Percentiles rank a stretch among this genome's conserved stretches.
phyloP scores from a whole-genome alignment of 1,284 basidiomycete genomes.

The Earliella scabrosa region DNA sequence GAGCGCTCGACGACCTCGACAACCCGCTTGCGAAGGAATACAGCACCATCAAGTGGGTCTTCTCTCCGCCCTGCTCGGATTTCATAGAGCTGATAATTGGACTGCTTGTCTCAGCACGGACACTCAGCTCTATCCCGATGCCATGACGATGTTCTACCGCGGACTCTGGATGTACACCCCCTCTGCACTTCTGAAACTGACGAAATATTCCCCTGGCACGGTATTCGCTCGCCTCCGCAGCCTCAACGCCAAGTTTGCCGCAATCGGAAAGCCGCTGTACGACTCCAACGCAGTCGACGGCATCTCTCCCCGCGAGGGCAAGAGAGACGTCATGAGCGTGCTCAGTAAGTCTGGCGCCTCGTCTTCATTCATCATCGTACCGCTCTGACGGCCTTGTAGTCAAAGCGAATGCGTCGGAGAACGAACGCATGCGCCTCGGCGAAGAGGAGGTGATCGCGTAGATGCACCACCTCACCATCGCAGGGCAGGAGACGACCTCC shows the following conservation, averaged over 20 bases:
- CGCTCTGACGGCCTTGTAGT: too few relatives aligned
- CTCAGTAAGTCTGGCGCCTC: conserved; percentile 35
- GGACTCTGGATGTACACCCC: too few relatives aligned
- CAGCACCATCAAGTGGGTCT: conserved; percentile 33
- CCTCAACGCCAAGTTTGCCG: too few relatives aligned
- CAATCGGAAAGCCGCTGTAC: too few relatives aligned
- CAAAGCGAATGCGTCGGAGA: conserved; percentile 46
- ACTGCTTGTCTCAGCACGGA: too few relatives aligned
- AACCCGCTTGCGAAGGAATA: conserved; percentile 31
- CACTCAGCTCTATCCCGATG: conserved; percentile 3
- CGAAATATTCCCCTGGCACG: too few relatives aligned
- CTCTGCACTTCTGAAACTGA: too few relatives aligned
- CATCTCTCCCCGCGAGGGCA: conserved; percentile 4
- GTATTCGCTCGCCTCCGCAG: too few relatives aligned
- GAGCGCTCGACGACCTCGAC: conserved; percentile 29
- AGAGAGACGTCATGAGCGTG: conserved; percentile 44
- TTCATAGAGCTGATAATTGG: too few relatives aligned
- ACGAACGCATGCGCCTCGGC: conserved; percentile 45
- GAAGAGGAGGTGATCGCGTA: conserved; percentile 54
- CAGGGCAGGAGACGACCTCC: conserved; percentile 33
- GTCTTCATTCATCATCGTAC: neutral
- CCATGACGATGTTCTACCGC: too few relatives aligned
- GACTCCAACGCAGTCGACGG: too few relatives aligned
- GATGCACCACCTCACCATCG: conserved; percentile 45
- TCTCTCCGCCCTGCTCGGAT: too few relatives aligned